Evolutionary conservation across 352 stramenopile genomes (phyloP).

Genomic region (Globisporangium paroecandrum): DNA sequence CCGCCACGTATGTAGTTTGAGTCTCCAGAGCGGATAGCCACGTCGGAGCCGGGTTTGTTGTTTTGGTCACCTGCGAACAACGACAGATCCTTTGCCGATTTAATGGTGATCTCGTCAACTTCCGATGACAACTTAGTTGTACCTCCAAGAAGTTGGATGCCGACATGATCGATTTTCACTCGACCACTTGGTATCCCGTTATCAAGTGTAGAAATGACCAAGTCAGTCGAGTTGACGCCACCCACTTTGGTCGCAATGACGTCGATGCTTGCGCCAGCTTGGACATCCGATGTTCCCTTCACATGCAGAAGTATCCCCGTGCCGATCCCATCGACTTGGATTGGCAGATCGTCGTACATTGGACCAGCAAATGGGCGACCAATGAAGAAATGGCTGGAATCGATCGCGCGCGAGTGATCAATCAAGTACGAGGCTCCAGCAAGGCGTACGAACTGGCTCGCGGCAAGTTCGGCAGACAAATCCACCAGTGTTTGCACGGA

Average conservation of each 20-base stretch:
- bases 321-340: constrained; percentile 50
- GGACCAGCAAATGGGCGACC: constrained; percentile 46
- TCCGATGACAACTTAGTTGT: constrained; percentile 40
- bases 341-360: constrained; percentile 45
- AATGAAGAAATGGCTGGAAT: constrained; percentile 35
- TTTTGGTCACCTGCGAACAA: constrained; percentile 29
- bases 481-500: constrained; percentile 38
- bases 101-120: constrained; percentile 32
- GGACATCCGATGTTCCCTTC: constrained; percentile 11
- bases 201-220: constrained; percentile 36
- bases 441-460: constrained; percentile 45
- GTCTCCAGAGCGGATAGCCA: constrained; percentile 31
- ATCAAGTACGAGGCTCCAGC: constrained; percentile 50
- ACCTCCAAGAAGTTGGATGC: constrained; percentile 35
- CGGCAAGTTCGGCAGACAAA: constrained; percentile 29
- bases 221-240: constrained; percentile 22
- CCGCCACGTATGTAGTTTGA: constrained; percentile 18
- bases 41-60: constrained; percentile 36
- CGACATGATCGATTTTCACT: constrained; percentile 35
- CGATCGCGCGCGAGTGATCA: constrained; percentile 30
- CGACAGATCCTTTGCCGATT: constrained; percentile 29
- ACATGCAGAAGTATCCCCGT: constrained; percentile 45
- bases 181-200: constrained; percentile 23
- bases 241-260: constrained; percentile 23
- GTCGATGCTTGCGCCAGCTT: constrained; percentile 34